A percentile compares a stretch with the other conserved stretches of the same genome.
These are phyloP conservation scores for Mediolabrus comicus DNA, from an alignment of 108 stramenopile species.

Conservation along the genomic window DNA sequence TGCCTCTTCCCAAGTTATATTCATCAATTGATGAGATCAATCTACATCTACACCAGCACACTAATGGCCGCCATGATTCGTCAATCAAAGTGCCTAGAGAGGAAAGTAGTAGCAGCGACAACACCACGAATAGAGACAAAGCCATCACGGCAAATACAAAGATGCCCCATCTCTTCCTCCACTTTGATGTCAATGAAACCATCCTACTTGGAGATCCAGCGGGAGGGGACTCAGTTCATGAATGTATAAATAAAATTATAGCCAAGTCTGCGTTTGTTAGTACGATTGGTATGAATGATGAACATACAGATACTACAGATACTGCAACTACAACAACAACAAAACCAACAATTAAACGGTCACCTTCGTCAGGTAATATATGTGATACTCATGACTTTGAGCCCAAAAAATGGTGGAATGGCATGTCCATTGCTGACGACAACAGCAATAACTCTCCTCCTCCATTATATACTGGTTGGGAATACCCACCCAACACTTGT, in stretches of 20 bases:
- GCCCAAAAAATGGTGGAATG: conserved; percentile 89
- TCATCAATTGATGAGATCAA: conserved; percentile 12
- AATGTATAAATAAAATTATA: conserved; percentile 73
- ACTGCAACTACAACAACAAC: conserved; percentile 1
- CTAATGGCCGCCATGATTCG: not conserved
- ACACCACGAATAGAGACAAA: not conserved
- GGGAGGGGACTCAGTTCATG: conserved; percentile 72
- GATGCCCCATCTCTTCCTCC: conserved; percentile 40
- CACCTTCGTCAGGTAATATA: conserved; percentile 3
- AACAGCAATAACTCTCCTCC: not conserved
- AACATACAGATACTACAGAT: not conserved
- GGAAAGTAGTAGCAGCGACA: not conserved
- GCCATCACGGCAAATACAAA: no score
- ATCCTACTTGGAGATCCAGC: conserved; percentile 82
- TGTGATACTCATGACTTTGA: conserved; percentile 34
- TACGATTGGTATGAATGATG: conserved; percentile 23
- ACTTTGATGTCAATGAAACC: conserved; percentile 89
- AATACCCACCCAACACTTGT: conserved; percentile 61
- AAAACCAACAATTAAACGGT: conserved; percentile 11
- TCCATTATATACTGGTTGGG: conserved; percentile 83
- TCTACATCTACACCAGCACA: not conserved
- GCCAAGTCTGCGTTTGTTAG: conserved; percentile 86
- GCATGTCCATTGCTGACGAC: conserved; percentile 41
- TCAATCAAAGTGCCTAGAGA: not conserved
- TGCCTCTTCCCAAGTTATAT: conserved; percentile 5